Conservation (phyloP, 2,329 filamentous ascomycete species). For the Calonectria fujianensis region DNA sequence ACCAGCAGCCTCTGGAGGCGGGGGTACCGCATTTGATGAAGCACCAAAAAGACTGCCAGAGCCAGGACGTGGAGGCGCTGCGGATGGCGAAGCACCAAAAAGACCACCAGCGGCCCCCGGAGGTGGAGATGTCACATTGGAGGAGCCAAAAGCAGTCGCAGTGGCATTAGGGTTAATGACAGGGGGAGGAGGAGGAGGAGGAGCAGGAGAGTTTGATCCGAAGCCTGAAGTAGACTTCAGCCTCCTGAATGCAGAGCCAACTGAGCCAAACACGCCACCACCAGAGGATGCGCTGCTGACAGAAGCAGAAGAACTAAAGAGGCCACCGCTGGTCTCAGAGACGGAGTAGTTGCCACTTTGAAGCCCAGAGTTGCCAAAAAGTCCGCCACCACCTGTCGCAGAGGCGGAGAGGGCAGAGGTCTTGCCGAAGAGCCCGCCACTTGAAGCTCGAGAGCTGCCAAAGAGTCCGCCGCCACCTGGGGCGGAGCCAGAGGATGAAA, state of each 20-base stretch:
- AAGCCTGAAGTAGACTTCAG: not conserved
- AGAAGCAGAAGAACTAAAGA: not conserved
- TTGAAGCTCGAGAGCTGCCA: not conserved
- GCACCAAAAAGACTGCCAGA: not conserved
- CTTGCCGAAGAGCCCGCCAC: not conserved
- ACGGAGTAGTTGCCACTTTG: not conserved
- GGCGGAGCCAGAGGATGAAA: not conserved
- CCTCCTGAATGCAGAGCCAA: not conserved
- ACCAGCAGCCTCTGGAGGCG: not conserved
- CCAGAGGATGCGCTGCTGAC: not conserved
- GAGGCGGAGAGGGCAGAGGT: not conserved
- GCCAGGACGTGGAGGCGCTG: not conserved
- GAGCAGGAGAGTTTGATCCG: slow-evolving; percentile 3
- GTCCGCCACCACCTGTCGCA: too few relatives aligned
- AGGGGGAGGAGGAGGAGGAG: not conserved
- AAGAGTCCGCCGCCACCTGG: not conserved
- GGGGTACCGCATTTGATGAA: not conserved
- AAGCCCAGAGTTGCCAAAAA: too few relatives aligned
- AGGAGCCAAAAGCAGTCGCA: not conserved
- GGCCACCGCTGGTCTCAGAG: not conserved
- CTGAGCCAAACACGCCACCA: not conserved
- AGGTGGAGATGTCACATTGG: not conserved
- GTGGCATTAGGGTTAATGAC: not conserved
- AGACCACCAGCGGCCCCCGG: not conserved
- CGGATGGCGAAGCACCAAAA: not conserved